Conservation (phyloP, 805 yeast species). For the Yarrowia sp. region DNA sequence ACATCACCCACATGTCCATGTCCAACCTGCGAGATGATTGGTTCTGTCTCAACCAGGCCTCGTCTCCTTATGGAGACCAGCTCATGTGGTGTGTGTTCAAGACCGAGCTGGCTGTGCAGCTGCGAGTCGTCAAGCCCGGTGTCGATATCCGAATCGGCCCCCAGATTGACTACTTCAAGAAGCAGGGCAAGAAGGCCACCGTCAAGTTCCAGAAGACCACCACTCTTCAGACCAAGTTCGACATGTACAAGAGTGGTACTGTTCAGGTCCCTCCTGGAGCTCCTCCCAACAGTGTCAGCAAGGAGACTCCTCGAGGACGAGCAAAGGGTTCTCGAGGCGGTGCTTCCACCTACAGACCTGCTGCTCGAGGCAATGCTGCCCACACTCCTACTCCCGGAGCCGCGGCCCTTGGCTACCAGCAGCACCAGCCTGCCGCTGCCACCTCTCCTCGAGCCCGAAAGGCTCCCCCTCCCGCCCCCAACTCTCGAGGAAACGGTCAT, state of each 20-base stretch:
- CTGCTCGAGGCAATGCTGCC: conserved; percentile 42
- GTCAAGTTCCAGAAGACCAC: conserved; percentile 72
- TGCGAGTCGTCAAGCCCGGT: conserved; percentile 66
- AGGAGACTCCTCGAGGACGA: conserved; percentile 63
- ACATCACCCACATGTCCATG: conserved; percentile 68
- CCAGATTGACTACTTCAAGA: conserved; percentile 82
- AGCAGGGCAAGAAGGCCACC: conserved; percentile 77
- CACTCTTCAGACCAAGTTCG: conserved; percentile 70
- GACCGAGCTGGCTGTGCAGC: conserved; percentile 82
- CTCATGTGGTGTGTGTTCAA: conserved; percentile 82
- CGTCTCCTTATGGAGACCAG: conserved; percentile 71
- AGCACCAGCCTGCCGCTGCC: conserved; percentile 6
- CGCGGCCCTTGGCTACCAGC: conserved; percentile 27
- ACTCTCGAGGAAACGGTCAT: conserved; percentile 32
- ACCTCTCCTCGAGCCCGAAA: conserved; percentile 44
- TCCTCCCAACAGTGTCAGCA: conserved; percentile 74
- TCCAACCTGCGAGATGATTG: conserved; percentile 89
- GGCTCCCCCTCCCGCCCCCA: conserved; percentile 42
- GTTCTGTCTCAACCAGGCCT: conserved; percentile 72
- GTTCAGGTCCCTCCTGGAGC: conserved; percentile 81
- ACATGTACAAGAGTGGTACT: conserved; percentile 84
- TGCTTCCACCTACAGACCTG: conserved; percentile 39
- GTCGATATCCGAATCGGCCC: conserved; percentile 72
- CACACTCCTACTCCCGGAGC: conserved; percentile 35
- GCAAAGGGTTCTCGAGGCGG: conserved; percentile 35